These are phyloP conservation scores for Lipomyces mesembrius DNA, from an alignment of 805 yeast species.

Conservation along the genomic window DNA sequence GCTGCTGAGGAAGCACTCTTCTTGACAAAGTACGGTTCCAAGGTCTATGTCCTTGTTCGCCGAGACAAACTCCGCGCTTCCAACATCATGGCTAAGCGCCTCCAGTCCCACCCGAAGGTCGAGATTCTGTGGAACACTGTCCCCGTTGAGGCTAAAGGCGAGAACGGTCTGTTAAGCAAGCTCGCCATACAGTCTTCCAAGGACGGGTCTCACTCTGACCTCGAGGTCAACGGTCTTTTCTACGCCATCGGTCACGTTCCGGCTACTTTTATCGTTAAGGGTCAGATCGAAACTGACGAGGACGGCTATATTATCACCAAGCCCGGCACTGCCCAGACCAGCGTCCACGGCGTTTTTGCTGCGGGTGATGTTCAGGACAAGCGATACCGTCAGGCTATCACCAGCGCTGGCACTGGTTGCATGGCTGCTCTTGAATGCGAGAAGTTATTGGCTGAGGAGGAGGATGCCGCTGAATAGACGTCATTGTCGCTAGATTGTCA, in stretches of 20 bases:
- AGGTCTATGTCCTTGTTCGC: slow-evolving; percentile 91
- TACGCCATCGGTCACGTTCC: slow-evolving; percentile 98
- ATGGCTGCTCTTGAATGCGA: slow-evolving; percentile 99
- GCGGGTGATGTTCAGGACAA: slow-evolving; percentile 99
- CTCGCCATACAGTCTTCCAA: slow-evolving; percentile 71
- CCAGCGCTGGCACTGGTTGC: slow-evolving; percentile 99
- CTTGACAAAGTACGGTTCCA: slow-evolving; percentile 96
- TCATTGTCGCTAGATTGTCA: not conserved
- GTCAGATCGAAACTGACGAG: slow-evolving; percentile 82
- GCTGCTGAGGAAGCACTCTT: slow-evolving; percentile 99
- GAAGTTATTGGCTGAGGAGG: slow-evolving; percentile 69
- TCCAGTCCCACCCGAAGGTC: slow-evolving; percentile 77
- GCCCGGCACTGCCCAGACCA: slow-evolving; percentile 87
- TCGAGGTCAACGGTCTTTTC: slow-evolving; percentile 88
- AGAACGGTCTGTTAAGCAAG: slow-evolving; percentile 76
- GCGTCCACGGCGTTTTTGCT: slow-evolving; percentile 90
- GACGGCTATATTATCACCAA: slow-evolving; percentile 85
- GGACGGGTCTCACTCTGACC: slow-evolving; percentile 68
- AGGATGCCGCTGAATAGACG: slow-evolving; percentile 36
- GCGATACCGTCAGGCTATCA: slow-evolving; percentile 96
- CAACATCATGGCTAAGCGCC: slow-evolving; percentile 95
- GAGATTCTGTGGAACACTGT: slow-evolving; percentile 89
- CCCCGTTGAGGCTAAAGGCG: slow-evolving; percentile 88
- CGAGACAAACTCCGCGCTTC: slow-evolving; percentile 95
- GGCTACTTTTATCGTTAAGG: slow-evolving; percentile 80